Evolutionary conservation across 768 basidiomycete species (phyloP).

Genomic region (Sarcodon aspratus): DNA sequence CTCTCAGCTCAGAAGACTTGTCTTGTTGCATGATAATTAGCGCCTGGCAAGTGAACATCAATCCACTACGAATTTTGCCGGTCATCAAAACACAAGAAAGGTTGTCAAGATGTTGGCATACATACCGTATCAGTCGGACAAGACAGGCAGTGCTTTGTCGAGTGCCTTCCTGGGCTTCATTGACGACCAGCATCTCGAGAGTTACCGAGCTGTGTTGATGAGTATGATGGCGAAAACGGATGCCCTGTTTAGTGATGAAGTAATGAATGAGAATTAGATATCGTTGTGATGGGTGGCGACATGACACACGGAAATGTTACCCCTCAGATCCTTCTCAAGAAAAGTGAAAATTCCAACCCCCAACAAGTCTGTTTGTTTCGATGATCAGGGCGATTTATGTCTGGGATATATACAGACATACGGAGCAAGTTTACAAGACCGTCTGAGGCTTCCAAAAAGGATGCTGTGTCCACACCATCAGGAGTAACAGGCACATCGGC

Average conservation of each 20-base stretch:
- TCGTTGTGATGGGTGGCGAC: conserved; percentile 2
- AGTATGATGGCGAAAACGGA: conserved; percentile 42
- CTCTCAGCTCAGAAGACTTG: conserved; percentile 37
- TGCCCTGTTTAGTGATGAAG: conserved; percentile 32
- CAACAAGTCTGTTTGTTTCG: conserved; percentile 38
- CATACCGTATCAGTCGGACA: conserved; percentile 55
- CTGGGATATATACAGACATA: conserved; percentile 15
- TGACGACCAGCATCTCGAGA: conserved; percentile 46
- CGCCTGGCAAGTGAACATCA: conserved; percentile 57
- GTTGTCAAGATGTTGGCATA: conserved; percentile 3
- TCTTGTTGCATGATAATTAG: conserved; percentile 53
- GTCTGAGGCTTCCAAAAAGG: conserved; percentile 84
- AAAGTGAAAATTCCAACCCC: conserved; percentile 64
- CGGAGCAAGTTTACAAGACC: conserved; percentile 71
- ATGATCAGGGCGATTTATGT: not conserved
- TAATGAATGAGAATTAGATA: not conserved
- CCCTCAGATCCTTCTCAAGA: conserved; percentile 58
- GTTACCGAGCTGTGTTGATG: conserved; percentile 35
- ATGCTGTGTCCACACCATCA: conserved; percentile 64
- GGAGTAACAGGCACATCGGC: conserved; percentile 71
- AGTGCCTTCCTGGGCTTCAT: conserved; percentile 31
- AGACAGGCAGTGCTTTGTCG: conserved; percentile 50
- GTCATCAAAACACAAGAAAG: not conserved
- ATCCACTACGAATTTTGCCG: conserved; percentile 32
- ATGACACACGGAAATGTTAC: conserved; percentile 47